Evolutionary conservation across 495 filamentous ascomycete species (phyloP), one percentile per base, ranked within the genome.

Genomic region (Penicillium turbatum): DNA sequence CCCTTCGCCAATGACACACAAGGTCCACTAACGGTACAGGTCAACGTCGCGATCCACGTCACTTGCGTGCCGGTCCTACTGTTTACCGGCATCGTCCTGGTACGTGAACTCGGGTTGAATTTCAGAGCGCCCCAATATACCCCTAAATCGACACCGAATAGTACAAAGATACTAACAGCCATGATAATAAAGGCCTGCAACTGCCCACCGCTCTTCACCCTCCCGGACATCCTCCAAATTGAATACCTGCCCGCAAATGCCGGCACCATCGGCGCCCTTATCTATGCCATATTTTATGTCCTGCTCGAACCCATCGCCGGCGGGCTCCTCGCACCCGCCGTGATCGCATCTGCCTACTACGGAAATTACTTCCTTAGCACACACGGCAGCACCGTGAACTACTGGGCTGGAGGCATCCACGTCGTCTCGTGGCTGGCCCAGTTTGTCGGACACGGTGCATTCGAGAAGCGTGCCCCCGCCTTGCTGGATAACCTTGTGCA

Each of bases 281-380:
- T 83, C 13, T 97, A 92, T 72, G 78, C 84, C 27, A 79, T 77
- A 21, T 80, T 96, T 55, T 98, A 97, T 61, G 79, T 97, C 48
- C 84, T 97, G 19, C 85, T 98, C 63, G 93, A 97, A 64, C 93
- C 93, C 1, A 87, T 97, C 6, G 93, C 92, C 4, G 93, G 93
- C 29, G 79, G 80, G 9, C 64, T 86, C 12, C 69, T 95, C 30
- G 82, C 86, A 1, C 80, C 90, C 2, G 69, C 96, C 46, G 79
- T 96, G 41, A 73, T 96, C 16, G 83, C 70, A 17, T 82, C 81
- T 34, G 84, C 89, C 5, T 90, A 87, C 5, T 83, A 79, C 48
- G 79, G 78, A 26, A 95, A 96, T 64, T 82, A 90, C 49, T 79
- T 96, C 30, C 80, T 86, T 5, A 67, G 75, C 44, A 79, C 81